A percentile compares a stretch with the other conserved stretches of the same genome.
These are phyloP conservation scores for Cynanchum wilfordii DNA, from an alignment of 257 asterid species.

Conservation along the genomic window DNA sequence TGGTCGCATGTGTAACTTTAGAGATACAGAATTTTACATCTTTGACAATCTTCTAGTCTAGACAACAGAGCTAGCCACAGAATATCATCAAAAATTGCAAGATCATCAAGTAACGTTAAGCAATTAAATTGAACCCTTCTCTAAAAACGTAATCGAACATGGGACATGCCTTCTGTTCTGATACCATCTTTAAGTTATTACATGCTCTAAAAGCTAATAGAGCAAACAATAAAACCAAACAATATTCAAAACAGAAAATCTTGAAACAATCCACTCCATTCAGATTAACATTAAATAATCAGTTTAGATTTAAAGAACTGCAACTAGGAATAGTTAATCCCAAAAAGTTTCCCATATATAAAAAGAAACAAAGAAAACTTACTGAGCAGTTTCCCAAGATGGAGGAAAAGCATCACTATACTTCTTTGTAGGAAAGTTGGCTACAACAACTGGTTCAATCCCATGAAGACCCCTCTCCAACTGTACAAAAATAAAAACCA, in stretches of 20 bases:
- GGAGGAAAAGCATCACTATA: conserved; percentile 50
- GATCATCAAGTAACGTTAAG: too few species aligned
- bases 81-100: not conserved
- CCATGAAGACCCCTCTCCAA: conserved; percentile 76
- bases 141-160: too few species aligned
- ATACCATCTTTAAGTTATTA: too few species aligned
- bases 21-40: not conserved
- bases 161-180: too few species aligned
- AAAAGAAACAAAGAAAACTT: conserved; percentile 24
- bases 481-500: conserved; percentile 32
- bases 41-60: not conserved
- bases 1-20: not conserved
- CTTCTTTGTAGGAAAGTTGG: conserved; percentile 63
- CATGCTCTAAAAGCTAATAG: too few species aligned
- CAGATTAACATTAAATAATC: too few species aligned
- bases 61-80: not conserved
- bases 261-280: not conserved
- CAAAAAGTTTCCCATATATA: not conserved
- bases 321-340: not conserved
- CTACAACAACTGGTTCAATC: conserved; percentile 66
- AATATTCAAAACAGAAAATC: not conserved
- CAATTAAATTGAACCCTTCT: too few species aligned
- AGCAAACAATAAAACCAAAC: not conserved
- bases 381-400: conserved; percentile 66
- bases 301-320: not conserved